Conservation (phyloP, 805 yeast genomes). For the Candida koratica region DNA sequence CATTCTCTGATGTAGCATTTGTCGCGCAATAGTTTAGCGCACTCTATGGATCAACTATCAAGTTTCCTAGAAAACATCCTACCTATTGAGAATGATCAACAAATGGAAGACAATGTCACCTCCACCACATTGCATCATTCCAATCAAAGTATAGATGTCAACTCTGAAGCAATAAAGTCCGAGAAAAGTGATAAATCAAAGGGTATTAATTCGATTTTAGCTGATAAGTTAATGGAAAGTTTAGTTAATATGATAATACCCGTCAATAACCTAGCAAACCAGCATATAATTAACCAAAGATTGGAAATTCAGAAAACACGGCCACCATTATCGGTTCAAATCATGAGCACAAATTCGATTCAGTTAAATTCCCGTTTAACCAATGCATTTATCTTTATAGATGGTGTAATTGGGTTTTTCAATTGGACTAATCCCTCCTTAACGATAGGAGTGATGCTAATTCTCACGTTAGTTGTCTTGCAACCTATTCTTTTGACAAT, state of each 20-base stretch:
- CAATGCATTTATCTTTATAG: constrained; percentile 57
- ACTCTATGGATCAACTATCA: constrained; percentile 34
- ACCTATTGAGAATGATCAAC: constrained; percentile 21
- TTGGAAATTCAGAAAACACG: constrained; percentile 57
- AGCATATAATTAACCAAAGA: constrained; percentile 48
- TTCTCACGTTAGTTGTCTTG: constrained; percentile 51
- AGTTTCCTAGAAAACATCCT: constrained; percentile 35
- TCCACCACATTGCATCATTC: neutral
- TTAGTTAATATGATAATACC: constrained; percentile 71
- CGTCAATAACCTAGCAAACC: constrained; percentile 41
- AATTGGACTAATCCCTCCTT: constrained; percentile 62
- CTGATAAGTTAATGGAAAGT: constrained; percentile 72
- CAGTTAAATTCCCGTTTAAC: constrained; percentile 60
- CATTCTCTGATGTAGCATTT: too few relatives aligned
- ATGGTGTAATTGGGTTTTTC: constrained; percentile 50
- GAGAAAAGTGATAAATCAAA: constrained; percentile 2
- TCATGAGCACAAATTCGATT: constrained; percentile 66
- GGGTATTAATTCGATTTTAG: constrained; percentile 24
- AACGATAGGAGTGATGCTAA: constrained; percentile 54
- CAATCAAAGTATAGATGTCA: neutral
- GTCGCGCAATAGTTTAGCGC: too few relatives aligned
- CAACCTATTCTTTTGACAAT: constrained; percentile 55
- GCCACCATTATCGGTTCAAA: constrained; percentile 65
- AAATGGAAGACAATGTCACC: neutral
- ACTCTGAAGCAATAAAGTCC: neutral